A percentile compares a stretch with the other conserved stretches of the same genome.
Conservation (phyloP, 371 early-diverging fungal species). For the Dipsacomyces acuminosporus region DNA sequence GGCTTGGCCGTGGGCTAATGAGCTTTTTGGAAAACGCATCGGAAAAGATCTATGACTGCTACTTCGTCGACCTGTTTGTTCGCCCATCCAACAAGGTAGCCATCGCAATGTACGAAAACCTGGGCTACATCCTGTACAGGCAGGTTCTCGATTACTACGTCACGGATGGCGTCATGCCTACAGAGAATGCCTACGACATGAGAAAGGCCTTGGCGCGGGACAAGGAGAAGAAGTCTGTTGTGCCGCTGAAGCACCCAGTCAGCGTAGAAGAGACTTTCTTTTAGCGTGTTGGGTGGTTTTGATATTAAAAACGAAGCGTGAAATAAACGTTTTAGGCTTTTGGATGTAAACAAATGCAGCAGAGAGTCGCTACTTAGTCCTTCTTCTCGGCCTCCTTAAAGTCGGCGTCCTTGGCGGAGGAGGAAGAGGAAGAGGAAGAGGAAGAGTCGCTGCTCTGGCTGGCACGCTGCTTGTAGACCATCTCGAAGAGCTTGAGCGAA, state of each 20-base stretch:
- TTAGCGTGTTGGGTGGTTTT: too few relatives aligned
- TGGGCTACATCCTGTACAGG: slow-evolving; percentile 93
- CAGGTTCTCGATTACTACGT: slow-evolving; percentile 88
- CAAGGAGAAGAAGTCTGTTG: slow-evolving; percentile 27
- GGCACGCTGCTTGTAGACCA: slow-evolving; percentile 85
- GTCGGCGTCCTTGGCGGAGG: slow-evolving; percentile 49
- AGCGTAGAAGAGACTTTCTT: slow-evolving; percentile 26
- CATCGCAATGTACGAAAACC: slow-evolving; percentile 89
- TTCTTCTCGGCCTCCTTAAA: slow-evolving; percentile 52
- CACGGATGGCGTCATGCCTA: slow-evolving; percentile 54
- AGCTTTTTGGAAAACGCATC: slow-evolving; percentile 86
- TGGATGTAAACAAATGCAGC: too few relatives aligned
- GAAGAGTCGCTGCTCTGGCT: slow-evolving; percentile 29
- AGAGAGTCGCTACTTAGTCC: slow-evolving; percentile 20
- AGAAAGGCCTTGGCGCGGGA: slow-evolving; percentile 46
- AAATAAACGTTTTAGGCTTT: neutral
- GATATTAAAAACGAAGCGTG: neutral
- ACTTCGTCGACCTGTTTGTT: slow-evolving; percentile 97
- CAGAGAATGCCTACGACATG: slow-evolving; percentile 86
- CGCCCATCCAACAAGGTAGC: slow-evolving; percentile 93
- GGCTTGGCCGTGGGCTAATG: slow-evolving; percentile 91
- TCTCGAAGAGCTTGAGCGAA: slow-evolving; percentile 90
- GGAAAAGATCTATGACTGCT: slow-evolving; percentile 84
- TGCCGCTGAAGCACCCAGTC: slow-evolving; percentile 42
- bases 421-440: slow-evolving; percentile 12